Evolutionary conservation across 805 yeast genomes (phyloP).

Genomic region (Maudiozyma turicensis): DNA sequence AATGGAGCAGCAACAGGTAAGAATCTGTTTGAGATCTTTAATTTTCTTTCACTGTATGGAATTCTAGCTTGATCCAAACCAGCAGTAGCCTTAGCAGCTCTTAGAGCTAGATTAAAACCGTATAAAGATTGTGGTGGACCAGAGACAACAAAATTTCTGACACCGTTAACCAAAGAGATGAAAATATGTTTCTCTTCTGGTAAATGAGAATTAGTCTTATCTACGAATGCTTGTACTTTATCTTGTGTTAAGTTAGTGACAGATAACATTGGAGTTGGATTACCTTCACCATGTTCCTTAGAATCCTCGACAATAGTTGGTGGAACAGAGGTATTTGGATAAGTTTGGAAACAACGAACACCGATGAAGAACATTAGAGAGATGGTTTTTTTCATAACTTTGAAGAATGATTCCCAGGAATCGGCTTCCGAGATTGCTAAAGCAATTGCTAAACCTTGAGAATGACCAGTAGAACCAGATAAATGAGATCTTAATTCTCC

Average conservation of each 20-base stretch:
- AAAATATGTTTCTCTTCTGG: slow-evolving; percentile 86
- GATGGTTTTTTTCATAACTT: slow-evolving; percentile 65
- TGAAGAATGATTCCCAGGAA: slow-evolving; percentile 77
- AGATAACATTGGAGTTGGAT: slow-evolving; percentile 95
- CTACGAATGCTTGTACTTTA: slow-evolving; percentile 71
- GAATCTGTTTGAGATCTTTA: slow-evolving; percentile 87
- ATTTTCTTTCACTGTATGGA: slow-evolving; percentile 88
- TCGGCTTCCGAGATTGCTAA: slow-evolving; percentile 76
- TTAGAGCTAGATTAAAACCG: slow-evolving; percentile 84
- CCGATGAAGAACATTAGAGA: slow-evolving; percentile 88
- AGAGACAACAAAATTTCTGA: slow-evolving; percentile 85
- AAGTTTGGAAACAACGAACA: slow-evolving; percentile 78
- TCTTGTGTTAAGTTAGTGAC: slow-evolving; percentile 75
- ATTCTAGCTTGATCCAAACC: slow-evolving; percentile 93
- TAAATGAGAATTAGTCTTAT: slow-evolving; percentile 84
- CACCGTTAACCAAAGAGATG: slow-evolving; percentile 89
- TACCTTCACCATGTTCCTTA: slow-evolving; percentile 88
- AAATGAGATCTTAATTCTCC: slow-evolving; percentile 70
- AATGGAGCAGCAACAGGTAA: slow-evolving; percentile 94
- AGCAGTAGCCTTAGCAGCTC: slow-evolving; percentile 89
- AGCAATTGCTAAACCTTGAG: slow-evolving; percentile 89
- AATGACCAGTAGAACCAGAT: slow-evolving; percentile 77
- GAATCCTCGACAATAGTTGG: slow-evolving; percentile 91
- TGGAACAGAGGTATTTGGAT: slow-evolving; percentile 89
- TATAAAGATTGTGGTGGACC: slow-evolving; percentile 98